A percentile compares a stretch with the other conserved stretches of the same genome.
Evolutionary conservation across 441 rosid genomes (phyloP).

Genomic region (Adansonia rubrostipa): DNA sequence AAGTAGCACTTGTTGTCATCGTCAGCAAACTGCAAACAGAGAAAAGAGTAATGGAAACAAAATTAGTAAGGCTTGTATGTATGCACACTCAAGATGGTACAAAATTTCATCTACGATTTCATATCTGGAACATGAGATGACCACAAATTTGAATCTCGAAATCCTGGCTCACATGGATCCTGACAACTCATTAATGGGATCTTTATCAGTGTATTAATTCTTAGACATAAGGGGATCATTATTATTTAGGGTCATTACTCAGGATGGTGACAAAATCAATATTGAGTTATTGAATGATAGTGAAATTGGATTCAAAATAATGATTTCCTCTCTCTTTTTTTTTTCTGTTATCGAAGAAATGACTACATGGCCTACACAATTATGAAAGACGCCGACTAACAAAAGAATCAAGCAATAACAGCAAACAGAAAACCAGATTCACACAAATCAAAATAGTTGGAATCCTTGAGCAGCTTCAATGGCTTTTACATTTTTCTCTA

Average conservation of each 20-base stretch:
- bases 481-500: background rate
- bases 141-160: conserved; percentile 26
- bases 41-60: background rate
- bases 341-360: background rate
- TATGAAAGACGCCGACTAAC: background rate
- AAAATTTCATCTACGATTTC: background rate
- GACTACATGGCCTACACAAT: background rate
- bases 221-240: conserved; percentile 14
- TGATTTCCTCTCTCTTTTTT: background rate
- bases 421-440: background rate
- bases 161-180: conserved; percentile 18
- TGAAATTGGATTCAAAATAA: background rate
- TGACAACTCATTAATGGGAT: conserved; percentile 29
- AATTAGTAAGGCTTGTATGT: background rate
- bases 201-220: conserved; percentile 18
- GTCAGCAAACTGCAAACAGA: conserved; percentile 67
- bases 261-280: background rate
- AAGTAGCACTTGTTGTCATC: conserved; percentile 87
- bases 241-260: conserved; percentile 4
- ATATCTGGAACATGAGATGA: conserved; percentile 11
- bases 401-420: background rate
- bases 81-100: conserved; percentile 10
- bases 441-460: background rate
- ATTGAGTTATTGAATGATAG: background rate
- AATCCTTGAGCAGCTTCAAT: background rate